A percentile compares a stretch with the other conserved stretches of the same genome.
Conservation (phyloP, 441 rosid species). For the Euphorbia celastroides region DNA sequence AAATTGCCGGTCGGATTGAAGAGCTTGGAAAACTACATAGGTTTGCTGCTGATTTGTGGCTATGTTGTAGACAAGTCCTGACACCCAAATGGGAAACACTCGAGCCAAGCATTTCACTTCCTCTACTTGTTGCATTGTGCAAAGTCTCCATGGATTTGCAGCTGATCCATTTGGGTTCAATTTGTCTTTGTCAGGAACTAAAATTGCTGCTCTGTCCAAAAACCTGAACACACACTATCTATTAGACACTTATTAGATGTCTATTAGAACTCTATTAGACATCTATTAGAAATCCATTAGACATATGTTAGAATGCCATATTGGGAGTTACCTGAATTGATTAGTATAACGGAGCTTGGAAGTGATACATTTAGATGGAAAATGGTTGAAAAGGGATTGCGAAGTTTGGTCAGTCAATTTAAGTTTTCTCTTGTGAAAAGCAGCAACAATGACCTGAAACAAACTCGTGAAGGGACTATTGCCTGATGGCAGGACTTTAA, state of each 20-base stretch:
- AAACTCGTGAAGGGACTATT: slow-evolving; percentile 31
- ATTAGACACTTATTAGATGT: too few relatives aligned
- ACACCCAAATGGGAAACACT: slow-evolving; percentile 44
- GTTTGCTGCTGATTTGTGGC: slow-evolving; percentile 32
- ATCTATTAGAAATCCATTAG: too few relatives aligned
- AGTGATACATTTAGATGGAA: slow-evolving; percentile 18
- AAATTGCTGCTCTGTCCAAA: slow-evolving; percentile 37
- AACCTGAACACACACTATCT: too few relatives aligned
- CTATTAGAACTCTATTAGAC: too few relatives aligned
- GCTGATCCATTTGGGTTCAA: slow-evolving; percentile 32
- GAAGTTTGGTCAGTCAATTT: slow-evolving; percentile 13
- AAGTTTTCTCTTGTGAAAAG: slow-evolving; percentile 17
- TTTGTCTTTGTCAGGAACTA: slow-evolving; percentile 23
- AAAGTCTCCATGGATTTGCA: slow-evolving; percentile 37
- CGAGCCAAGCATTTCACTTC: slow-evolving; percentile 42
- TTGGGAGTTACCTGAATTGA: slow-evolving; percentile 31
- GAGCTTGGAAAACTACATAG: slow-evolving; percentile 43
- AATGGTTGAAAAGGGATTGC: slow-evolving; percentile 20
- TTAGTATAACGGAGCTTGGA: slow-evolving; percentile 23
- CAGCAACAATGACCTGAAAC: slow-evolving; percentile 24
- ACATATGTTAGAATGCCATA: too few relatives aligned
- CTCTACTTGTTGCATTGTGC: slow-evolving; percentile 49
- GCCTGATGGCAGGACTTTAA: slow-evolving; percentile 29
- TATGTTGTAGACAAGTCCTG: slow-evolving; percentile 28
- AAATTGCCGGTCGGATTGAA: slow-evolving; percentile 34